Conservation (phyloP, 257 asterid genomes). For the Coffea canephora region DNA sequence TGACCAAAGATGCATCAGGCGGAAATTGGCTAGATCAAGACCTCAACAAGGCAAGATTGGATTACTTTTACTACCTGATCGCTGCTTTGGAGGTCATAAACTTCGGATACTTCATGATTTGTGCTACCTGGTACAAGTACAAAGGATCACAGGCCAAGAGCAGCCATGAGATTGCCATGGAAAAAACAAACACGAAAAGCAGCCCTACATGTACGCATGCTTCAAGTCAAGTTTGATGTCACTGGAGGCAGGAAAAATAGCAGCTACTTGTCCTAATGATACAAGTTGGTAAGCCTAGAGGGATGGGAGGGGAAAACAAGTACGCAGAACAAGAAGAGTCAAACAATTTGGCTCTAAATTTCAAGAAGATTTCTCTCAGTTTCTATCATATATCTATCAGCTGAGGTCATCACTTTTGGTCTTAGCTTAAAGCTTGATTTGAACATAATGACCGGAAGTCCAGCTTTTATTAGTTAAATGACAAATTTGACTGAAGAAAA, state of each 20-base stretch:
- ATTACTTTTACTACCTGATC: constrained; percentile 29
- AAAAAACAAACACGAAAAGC: not conserved
- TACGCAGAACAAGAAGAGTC: too few species aligned
- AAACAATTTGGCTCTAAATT: not conserved
- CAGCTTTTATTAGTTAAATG: too few species aligned
- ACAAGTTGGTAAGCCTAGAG: too few species aligned
- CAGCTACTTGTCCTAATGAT: not conserved
- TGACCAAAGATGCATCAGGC: constrained; percentile 18
- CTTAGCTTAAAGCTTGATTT: too few species aligned
- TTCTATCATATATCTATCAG: too few species aligned
- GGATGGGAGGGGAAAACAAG: not conserved
- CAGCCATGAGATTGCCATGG: not conserved
- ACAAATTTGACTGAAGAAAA: too few species aligned
- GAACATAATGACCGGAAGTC: too few species aligned
- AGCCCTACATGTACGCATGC: not conserved
- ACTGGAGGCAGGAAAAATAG: not conserved
- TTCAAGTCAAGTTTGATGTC: not conserved
- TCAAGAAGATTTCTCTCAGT: too few species aligned
- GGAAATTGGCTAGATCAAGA: constrained; percentile 34
- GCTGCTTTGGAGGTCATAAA: constrained; percentile 26
- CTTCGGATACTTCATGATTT: constrained; percentile 19
- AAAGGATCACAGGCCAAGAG: constrained; percentile 18
- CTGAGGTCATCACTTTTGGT: too few species aligned
- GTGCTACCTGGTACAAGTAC: constrained; percentile 34
- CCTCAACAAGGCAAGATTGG: constrained; percentile 34